Base-by-base conservation (phyloP, 140 eudicot species). In the Erigeron philadelphicus region DNA sequence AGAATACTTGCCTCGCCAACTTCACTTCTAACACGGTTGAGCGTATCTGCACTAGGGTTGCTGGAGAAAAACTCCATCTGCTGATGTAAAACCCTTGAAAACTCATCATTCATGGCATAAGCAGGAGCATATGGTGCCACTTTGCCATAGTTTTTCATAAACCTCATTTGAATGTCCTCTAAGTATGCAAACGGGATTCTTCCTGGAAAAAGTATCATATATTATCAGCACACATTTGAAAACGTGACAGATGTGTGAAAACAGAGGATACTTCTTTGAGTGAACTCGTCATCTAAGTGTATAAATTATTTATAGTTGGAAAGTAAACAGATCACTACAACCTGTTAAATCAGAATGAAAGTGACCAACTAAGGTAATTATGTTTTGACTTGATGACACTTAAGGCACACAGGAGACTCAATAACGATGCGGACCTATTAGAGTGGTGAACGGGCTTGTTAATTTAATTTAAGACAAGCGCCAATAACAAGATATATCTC, bases 51-150 rank as follows among this genome's bases (percentile, higher is more conserved):
- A 81, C 94, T 86, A 15, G 98, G 95, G 64, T 87, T 93, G 70
- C 98, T 93, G 58, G 98, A 93, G 80, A 84, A 93, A 72, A 89
- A 93, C 72, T 93, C 98, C 98, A 93, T 93, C 79, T 89, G 98
- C 80, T 93, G 98, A 84, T 93, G 98, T 80, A 93, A 75, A 62
- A 93, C 98, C 80, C 98, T 86, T 41, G 98, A 93, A 76, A 93
- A 93, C 79, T 93, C 98, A 80, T 93, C 98, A 73, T 93, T 93
- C 96, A 93, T 89, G 25, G 98, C 93, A 75, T 93, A 93, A 17
- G 98, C 98, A 83, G 96, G 98, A 31, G 96, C 95, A 78, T 79
- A 80, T 12, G 84, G 66, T 47, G 96, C 98, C 79, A 93, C 95
- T 67, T 75, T 89, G 50, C 98, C 93, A 68, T 93, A 93, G 82